A percentile compares a stretch with the other conserved stretches of the same genome.
phyloP scores from a whole-genome alignment of 2,329 filamentous ascomycete species.

The Fusarium palustre region DNA sequence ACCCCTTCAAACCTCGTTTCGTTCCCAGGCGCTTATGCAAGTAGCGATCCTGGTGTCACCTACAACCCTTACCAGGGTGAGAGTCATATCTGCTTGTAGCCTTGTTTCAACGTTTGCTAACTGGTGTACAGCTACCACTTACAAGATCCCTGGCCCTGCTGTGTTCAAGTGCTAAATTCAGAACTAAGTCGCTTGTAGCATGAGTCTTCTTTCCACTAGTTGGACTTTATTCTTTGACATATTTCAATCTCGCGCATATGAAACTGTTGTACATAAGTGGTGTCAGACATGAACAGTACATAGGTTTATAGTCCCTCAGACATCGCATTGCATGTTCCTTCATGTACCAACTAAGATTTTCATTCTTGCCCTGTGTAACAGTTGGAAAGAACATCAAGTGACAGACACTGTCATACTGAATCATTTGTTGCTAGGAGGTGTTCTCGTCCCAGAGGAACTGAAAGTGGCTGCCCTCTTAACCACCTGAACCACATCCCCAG shows the following conservation, averaged over 20 bases:
- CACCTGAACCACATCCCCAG: slow-evolving; percentile 35
- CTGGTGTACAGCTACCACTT: slow-evolving; percentile 50
- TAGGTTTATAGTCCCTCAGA: slow-evolving; percentile 13
- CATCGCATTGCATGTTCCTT: neutral
- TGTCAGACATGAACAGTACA: slow-evolving; percentile 17
- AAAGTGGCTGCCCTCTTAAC: slow-evolving; percentile 42
- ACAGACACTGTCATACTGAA: neutral
- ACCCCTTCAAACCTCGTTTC: slow-evolving; percentile 57
- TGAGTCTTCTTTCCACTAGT: slow-evolving; percentile 15
- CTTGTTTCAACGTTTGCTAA: neutral
- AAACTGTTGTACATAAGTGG: slow-evolving; percentile 11
- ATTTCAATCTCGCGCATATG: slow-evolving; percentile 5
- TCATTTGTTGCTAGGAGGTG: slow-evolving; percentile 16
- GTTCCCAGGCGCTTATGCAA: slow-evolving; percentile 66
- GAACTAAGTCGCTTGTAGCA: neutral
- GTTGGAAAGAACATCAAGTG: too few species aligned
- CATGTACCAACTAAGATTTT: neutral
- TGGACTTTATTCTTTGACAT: slow-evolving; percentile 19
- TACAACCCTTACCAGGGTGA: slow-evolving; percentile 63
- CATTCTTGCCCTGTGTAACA: too few species aligned
- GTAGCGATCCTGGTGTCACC: slow-evolving; percentile 62
- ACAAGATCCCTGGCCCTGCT: slow-evolving; percentile 61
- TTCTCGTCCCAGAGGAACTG: slow-evolving; percentile 24
- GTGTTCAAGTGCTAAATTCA: slow-evolving; percentile 59
- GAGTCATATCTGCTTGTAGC: slow-evolving; percentile 33